Base-by-base conservation (phyloP, 1,284 basidiomycete species). In the Rhodotorula sp. region DNA sequence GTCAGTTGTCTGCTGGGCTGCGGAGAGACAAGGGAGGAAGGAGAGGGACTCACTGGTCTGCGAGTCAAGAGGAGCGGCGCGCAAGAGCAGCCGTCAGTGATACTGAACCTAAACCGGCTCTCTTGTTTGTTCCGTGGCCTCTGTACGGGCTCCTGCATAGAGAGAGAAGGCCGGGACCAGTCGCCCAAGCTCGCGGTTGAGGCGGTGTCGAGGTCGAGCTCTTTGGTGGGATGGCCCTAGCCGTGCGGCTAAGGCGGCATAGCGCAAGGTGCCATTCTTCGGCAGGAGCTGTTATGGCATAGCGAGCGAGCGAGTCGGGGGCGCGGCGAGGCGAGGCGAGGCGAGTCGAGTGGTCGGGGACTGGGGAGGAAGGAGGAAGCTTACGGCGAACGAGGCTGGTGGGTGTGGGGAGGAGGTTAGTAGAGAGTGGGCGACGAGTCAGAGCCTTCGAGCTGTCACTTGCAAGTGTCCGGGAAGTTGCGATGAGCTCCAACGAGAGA, bases 51-150 rank as follows among this genome's bases (percentile, higher is more conserved):
- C 48, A 68, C 69, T 54, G 53, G 46, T 64, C 69, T 70, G 69
- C 62, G 4, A 62, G 20, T 24, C 5, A 22, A 17, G 29, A 37
- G 7, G 53, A 48, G 62, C 60, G 49, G 45, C 44, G 60, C 58
- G 69, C 69, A 70, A 70, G 69, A 66, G 69, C 66, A 70, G 69
- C 69, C 65, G 69, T 70, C 69, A 70, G 69, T 66, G 64, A 24
- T 33, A 24, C 29, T 42, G 30, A 45, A 67, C 65, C 65, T 26
- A 58, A 53, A 45, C 62, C 62, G 59, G 59, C 69, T 70, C 69
- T 55, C 69, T 62, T 70, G 57, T 55, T 26, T 49, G 54, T 49
- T 20, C 42, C 55, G 53, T 24, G 57, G 59, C 59, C 49, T 54
- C 58, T 45, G 33, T 37, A 37, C 8, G 12, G 37, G 37, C 37